Base-by-base conservation (phyloP, 2,329 filamentous ascomycete genomes). In the Monilinia aucupariae region DNA sequence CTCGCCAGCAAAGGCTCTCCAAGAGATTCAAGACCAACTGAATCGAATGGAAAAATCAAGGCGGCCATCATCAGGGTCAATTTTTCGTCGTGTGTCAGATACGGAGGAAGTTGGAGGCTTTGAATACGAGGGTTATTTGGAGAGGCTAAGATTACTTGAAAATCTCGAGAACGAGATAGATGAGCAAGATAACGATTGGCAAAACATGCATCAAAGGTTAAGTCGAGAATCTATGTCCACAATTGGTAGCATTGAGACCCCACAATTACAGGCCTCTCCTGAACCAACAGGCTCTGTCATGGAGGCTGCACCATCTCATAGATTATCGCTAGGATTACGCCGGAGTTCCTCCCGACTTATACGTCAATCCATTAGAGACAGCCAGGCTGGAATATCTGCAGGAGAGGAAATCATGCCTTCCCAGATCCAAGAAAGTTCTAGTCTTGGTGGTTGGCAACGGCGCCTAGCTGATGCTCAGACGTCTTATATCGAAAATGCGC, bases 101-200 rank as follows among this genome's bases (percentile, higher is more conserved):
- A 32, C 48, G 25, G 30, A 61, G 32, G 48, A 27, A 2, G 7
- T 22, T 25, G 47, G 52, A n/a, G 27, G 59, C 25, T 50, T 53
- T 48, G 59, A 34, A 1, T 55, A 64, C 13, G 61, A 67, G 34
- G 55, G 67, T 27, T 45, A 34, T 10, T 63, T 53, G 17, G 64
- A 65, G 27, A 66, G 70, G n/a, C 55, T 71, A 20, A 65, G 51
- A 59, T 76, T 86, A 3, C 75, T 88, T 1, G 80, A 83, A 39
- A 81, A 84, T 64, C 75, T 88, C 1, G 85, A 88, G 70, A 77
- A 76, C 65, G 85, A 88, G 72, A 84, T 88, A 79, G 82, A 80
- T 0, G 73, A 79, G 66, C 82, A 88, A 70, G 83, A 85, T 70
- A 78, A 78, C 61, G 80, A 82, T 67, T 88, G 85, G 85, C 79